Evolutionary conservation across 495 filamentous ascomycete species (phyloP), one percentile per base, ranked within the genome.

Genomic region (Hyaloscypha variabilis): DNA sequence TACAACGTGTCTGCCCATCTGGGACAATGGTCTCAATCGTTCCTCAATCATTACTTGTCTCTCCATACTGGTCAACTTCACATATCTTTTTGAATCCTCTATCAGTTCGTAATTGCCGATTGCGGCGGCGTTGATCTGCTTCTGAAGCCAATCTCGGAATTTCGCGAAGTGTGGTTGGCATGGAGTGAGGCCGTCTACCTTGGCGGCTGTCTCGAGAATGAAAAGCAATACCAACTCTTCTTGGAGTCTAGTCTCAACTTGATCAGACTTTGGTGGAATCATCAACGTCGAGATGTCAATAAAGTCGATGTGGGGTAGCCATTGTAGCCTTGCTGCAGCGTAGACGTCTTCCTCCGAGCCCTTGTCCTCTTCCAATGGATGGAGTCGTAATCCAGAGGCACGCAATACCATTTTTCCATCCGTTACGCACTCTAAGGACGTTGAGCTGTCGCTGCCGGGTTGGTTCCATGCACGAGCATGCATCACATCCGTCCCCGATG

Each of bases 261-360:
- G 6, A 17, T 46, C 39, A 46, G 39, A 46, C 39, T 46, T 46
- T 19, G 39, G 39, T 46, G 39, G 39, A 46, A 17, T 17, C 6
- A 61, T 21, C 17, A 76, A 60, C 25, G 71, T 61, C 4, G 65
- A 54, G 2, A 66, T 36, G 24, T 69, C 50, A 6, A 74, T 21
- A 19, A 76, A 72, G 50, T 76, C 69, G 23, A 75, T 51, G 39
- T 76, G 72, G 29, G 63, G 56, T 54, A 55, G 30, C 74, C 74
- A 76, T 46, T 76, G 64, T 29, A 73, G 58, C 21, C 64, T 58
- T 31, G 72, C 71, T 24, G 64, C 73, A 4, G 69, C 69, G 8
- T 65, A 55, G 30, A 58, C 65, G 62, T 72, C 63, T 39, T 55
- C 24, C 10, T 26, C 28, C 2, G 25, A 23, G 23, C 21, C n/a